Evolutionary conservation across 1,139 yeast species (phyloP).

Genomic region (Schizosaccharomyces versatilis): DNA sequence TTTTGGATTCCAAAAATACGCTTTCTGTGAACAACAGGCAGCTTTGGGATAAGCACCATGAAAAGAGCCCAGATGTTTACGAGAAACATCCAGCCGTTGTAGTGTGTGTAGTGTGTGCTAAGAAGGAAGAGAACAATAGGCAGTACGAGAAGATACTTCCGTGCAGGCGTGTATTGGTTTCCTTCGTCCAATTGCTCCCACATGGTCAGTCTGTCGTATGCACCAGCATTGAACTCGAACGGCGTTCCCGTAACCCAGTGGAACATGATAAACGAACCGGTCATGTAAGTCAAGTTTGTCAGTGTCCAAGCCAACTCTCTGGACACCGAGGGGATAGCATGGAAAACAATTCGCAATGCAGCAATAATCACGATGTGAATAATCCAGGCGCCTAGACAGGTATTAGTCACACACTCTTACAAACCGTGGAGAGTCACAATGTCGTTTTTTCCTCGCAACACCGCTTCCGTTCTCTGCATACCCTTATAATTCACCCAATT

Average conservation of each 20-base stretch:
- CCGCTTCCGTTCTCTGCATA: not conserved
- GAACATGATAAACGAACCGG: conserved; percentile 82
- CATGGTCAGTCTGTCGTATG: conserved; percentile 87
- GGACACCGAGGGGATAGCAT: conserved; percentile 51
- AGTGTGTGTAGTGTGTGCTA: conserved; percentile 76
- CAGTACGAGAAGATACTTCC: conserved; percentile 73
- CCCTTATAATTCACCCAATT: conserved; percentile 91
- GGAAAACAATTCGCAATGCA: conserved; percentile 51
- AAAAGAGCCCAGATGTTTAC: conserved; percentile 64
- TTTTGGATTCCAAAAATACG: conserved; percentile 11
- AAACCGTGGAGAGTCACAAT: not conserved
- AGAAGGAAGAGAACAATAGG: conserved; percentile 72
- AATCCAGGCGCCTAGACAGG: conserved; percentile 48
- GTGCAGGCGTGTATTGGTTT: conserved; percentile 89
- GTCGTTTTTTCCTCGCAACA: no score
- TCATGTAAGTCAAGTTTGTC: conserved; percentile 61
- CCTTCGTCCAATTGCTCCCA: conserved; percentile 98
- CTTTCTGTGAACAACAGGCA: conserved; percentile 28
- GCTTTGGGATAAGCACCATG: conserved; percentile 67
- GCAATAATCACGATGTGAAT: conserved; percentile 68
- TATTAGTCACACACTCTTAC: not conserved
- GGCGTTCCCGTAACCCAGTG: conserved; percentile 94
- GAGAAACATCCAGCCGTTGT: conserved; percentile 56
- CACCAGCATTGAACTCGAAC: conserved; percentile 88
- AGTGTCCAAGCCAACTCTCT: conserved; percentile 84